Base-by-base conservation (phyloP, 192 early-diverging fungal species). In the Cladochytrium replicatum region DNA sequence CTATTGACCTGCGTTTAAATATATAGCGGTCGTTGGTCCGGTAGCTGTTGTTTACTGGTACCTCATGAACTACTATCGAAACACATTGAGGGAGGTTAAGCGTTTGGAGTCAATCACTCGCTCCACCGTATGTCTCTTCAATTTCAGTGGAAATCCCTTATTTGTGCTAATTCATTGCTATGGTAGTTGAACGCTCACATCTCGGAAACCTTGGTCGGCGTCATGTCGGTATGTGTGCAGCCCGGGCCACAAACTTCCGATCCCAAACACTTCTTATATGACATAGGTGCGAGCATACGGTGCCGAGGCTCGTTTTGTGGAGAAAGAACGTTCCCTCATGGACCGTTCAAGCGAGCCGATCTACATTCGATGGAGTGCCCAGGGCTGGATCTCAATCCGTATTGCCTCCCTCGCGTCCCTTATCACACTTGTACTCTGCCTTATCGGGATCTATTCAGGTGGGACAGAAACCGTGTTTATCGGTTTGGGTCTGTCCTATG, bases 81-180 rank as follows among this genome's bases (percentile, higher is more conserved):
- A 70, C 6, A 78, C 81, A 1, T 83, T 76, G 0, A 79, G 83
- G 24, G 84, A 87, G 57, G 34, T 89, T 23, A 83, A 84, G 48
- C 75, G 80, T 15, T 63, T 88, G 2, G 81, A 83, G 32, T 82
- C 82, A 7, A 72, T n/a, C n/a, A n/a, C n/a, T n/a, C n/a, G n/a
- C n/a, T n/a, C n/a, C n/a, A n/a, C n/a, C n/a, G n/a, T n/a, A n/a
- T n/a, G n/a, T n/a, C n/a, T n/a, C n/a, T n/a, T n/a, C n/a, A n/a
- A n/a, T n/a, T n/a, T n/a, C n/a, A n/a, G n/a, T n/a, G n/a, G n/a
- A n/a, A n/a, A n/a, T n/a, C n/a, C n/a, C n/a, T n/a, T n/a, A n/a
- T n/a, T n/a, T n/a, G n/a, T n/a, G n/a, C n/a, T n/a, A n/a, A n/a
- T n/a, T n/a, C n/a, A n/a, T n/a, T n/a, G n/a, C n/a, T n/a, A n/a